phyloP scores from a whole-genome alignment of 2,329 filamentous ascomycete genomes.

The Aspergillus melleus region DNA sequence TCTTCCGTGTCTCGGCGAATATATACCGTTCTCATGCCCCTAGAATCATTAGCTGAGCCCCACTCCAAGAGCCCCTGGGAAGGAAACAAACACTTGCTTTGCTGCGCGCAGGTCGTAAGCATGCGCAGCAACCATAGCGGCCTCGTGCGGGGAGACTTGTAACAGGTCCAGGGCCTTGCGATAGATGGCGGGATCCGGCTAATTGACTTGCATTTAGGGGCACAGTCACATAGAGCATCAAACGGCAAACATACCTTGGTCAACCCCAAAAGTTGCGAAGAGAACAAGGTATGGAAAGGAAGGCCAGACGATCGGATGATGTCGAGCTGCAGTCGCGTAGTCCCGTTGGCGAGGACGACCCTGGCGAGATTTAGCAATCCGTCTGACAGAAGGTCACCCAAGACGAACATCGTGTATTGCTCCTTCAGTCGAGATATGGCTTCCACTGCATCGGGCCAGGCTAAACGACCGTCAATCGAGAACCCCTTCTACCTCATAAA shows the following conservation, averaged over 20 bases:
- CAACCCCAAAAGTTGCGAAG: slow-evolving; percentile 50
- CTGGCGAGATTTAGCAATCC: not conserved
- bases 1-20: slow-evolving; percentile 57
- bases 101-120: slow-evolving; percentile 55
- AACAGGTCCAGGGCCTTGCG: slow-evolving; percentile 48
- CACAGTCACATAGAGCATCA: too few relatives aligned
- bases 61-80: not conserved
- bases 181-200: slow-evolving; percentile 52
- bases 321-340: slow-evolving; percentile 56
- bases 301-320: slow-evolving; percentile 50
- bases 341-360: slow-evolving; percentile 58
- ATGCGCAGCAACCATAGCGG: slow-evolving; percentile 56
- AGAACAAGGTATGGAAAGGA: slow-evolving; percentile 54
- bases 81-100: slow-evolving; percentile 29
- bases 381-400: not conserved
- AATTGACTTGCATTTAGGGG: slow-evolving; percentile 17
- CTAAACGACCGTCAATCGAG: slow-evolving; percentile 26
- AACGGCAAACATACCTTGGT: slow-evolving; percentile 27
- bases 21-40: slow-evolving; percentile 55
- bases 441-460: slow-evolving; percentile 52
- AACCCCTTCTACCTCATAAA: not conserved
- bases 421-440: slow-evolving; percentile 43
- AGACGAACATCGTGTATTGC: slow-evolving; percentile 40
- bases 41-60: not conserved
- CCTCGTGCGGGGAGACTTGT: slow-evolving; percentile 47